Evolutionary conservation across 306 rosid genomes (phyloP), one percentile per base, ranked within the genome.

Genomic region (Casuarina equisetifolia): DNA sequence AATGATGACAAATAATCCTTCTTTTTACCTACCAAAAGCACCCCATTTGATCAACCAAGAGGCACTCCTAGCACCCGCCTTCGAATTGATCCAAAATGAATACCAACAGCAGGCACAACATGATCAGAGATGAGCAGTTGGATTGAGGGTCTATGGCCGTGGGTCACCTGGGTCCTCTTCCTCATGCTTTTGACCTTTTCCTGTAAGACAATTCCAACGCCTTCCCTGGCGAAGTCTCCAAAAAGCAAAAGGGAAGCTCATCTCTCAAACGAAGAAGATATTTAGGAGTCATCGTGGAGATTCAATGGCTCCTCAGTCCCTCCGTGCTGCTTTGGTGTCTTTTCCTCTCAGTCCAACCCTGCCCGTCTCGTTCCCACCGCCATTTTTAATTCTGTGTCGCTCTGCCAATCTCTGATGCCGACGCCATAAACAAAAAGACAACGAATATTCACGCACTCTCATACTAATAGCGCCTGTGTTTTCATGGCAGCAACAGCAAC

Each of bases 401-500:
- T 53, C n/a, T 62, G 43, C 42, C 35, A 13, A 36, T 39, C 10
- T 49, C 49, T 62, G 66, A 68, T 45, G 73, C 84, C 83, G 20
- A 84, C 79, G 81, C 55, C 81, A 69, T 45, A 44, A 40, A 74
- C 89, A 49, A 91, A 83, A 91, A 49, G 94, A 89, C 90, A 88
- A 86, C 48, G 42, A 61, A 25, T 25, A 25, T 25, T 25, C 32
- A 25, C 32, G 32, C n/a, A 15, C 80, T 8, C 50, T 16, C 35
- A 39, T 3, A 4, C 32, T 25, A 55, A 9, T 16, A 74, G 58
- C 52, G 25, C 40, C 46, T 20, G 53, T 74, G 69, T 78, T 25
- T 89, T 80, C 77, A 93, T 91, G 95, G 97, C 93, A 81, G 79
- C 94, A 63, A 39, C 96, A 70, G 51, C 87, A 44, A 79, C 82